Evolutionary conservation across 2,329 filamentous ascomycete genomes (phyloP), one percentile per base, ranked within the genome.

Genomic region (Chaetomium sp.): DNA sequence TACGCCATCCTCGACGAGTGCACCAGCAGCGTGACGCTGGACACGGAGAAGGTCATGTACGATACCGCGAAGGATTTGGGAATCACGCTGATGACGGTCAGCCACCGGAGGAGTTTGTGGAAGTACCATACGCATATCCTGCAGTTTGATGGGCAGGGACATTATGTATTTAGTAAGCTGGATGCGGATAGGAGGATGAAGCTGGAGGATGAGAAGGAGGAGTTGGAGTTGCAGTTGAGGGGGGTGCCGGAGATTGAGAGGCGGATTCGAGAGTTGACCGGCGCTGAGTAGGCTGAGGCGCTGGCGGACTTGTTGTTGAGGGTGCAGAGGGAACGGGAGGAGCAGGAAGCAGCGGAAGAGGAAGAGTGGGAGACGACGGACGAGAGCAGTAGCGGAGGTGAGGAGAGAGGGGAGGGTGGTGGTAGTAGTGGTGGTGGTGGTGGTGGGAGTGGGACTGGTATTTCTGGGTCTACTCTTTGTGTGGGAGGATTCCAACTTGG

Each of bases 1-100:
- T 97, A 96, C 70, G 94, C 94, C 9, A 99, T 99, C 63, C 77
- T 99, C 40, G 94, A 99, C 69, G 94, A 99, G 74, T 99, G 94
- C 72, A 99, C 94, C 6, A 91, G 87, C 55, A 90, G 85, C 52
- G 90, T 99, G n/a, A 96, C 95, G 12, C 79, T 96, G 34, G 92
- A 97, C 64, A 91, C 91, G 58, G 94, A 99, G 68, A 87, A 90
- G 69, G 81, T 90, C 68, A 97, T 99, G 91, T 99, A 99, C 71
- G 92, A 96, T 65, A 91, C 90, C 54, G 94, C 94, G 50, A 97
- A 99, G 78, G 79, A 82, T 14, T 74, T 96, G 14, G 91, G 89
- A 3, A 94, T 96, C 65, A 97, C 94, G 0, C 79, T 99, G 60
- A 96, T 99, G 89, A 99, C 94, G 0, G 94, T 99, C 32, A 91